Evolutionary conservation across 2,329 filamentous ascomycete species (phyloP), one percentile per base, ranked within the genome.

Genomic region (Neofusicoccum kwambonambiense): DNA sequence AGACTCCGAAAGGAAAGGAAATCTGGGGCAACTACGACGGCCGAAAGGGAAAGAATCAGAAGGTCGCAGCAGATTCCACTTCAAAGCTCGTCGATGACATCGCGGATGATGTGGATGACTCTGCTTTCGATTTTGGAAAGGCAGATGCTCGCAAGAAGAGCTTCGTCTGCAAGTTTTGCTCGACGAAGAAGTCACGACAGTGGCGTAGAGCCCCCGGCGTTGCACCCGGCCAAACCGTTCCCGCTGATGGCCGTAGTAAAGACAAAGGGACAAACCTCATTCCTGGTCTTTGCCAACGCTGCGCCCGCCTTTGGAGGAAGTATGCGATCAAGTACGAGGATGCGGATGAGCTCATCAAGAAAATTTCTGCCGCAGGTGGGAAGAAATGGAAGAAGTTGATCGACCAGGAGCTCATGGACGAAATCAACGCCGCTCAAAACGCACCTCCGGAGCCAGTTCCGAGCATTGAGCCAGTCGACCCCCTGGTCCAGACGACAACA

Each of bases 291-390:
- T 99, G 95, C 75, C 86, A 93, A 65, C 88, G 94, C 66, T 99
- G 95, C 74, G 93, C 93, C 31, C 89, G 95, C 72, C 82, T 99
- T 8, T 99, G 95, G 95, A 89, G 95, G 57, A 91, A 94, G 69
- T 99, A 99, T 77, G 94, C 90, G 15, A 92, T 99, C 67, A 92
- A 96, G 69, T 99, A 92, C 88, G 95, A 98, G 77, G 92, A 96
- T 69, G 86, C 93, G 13, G 95, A 98, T 47, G 94, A 98, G 71
- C 86, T 97, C 42, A 87, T 89, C 44, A 96, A 93, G 80, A 96
- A 97, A 79, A 88, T 96, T 47, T 87, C 89, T 0, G 87, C 90
- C 68, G 87, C 89, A 51, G 91, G 92, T 49, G 90, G 91, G 51
- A 89, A 92, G 70, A 90, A 91, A 4, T 93, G 89, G 87, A 96